Evolutionary conservation across 139 green algal genomes (phyloP).

Genomic region (Tetraselmis chui): DNA sequence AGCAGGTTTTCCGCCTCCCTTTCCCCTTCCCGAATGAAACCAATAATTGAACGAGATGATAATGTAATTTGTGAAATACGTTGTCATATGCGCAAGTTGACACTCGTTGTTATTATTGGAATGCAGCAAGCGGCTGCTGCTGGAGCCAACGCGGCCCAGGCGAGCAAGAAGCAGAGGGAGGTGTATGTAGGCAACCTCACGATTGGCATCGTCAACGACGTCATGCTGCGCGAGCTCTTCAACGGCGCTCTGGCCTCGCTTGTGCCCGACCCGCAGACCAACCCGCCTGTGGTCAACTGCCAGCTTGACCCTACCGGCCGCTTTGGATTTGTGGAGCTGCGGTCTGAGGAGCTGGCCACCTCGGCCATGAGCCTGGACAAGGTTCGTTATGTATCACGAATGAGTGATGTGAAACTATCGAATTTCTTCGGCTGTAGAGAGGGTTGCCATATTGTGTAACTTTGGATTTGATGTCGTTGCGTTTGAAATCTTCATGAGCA

Average conservation of each 20-base stretch:
- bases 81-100: too few species aligned
- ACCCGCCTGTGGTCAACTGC: slow-evolving; percentile 66
- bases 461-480: too few species aligned
- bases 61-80: too few species aligned
- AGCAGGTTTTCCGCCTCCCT: slow-evolving; percentile 16
- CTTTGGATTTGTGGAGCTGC: slow-evolving; percentile 87
- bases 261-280: slow-evolving; percentile 53
- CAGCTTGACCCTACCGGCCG: slow-evolving; percentile 59
- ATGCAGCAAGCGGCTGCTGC: slow-evolving; percentile 15
- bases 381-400: too few species aligned
- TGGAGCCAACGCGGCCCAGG: slow-evolving; percentile 17
- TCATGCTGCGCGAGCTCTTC: slow-evolving; percentile 81
- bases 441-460: too few species aligned
- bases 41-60: too few species aligned
- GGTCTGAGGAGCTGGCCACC: slow-evolving; percentile 66
- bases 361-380: slow-evolving; percentile 78
- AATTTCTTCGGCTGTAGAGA: too few species aligned
- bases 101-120: too few species aligned
- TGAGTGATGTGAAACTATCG: too few species aligned
- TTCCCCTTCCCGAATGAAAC: too few species aligned
- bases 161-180: slow-evolving; percentile 64
- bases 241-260: slow-evolving; percentile 62
- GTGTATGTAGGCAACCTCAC: slow-evolving; percentile 86
- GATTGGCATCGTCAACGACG: slow-evolving; percentile 57
- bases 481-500: too few species aligned